Conservation (phyloP, 1,139 yeast genomes). For the Pneumocystis oryctolagi region DNA sequence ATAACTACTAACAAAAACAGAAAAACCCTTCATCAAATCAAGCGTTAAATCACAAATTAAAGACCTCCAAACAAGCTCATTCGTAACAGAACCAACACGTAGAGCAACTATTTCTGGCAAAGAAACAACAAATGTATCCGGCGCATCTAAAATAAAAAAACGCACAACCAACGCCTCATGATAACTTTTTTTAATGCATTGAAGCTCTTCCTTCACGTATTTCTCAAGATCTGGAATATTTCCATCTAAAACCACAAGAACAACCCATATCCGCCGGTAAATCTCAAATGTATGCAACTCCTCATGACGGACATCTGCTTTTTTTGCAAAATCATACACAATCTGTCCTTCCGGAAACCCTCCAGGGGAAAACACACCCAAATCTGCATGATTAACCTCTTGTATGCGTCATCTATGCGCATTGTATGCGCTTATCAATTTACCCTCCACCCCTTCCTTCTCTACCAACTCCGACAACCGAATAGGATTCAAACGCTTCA, state of each 20-base stretch:
- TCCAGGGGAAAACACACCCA: conserved; percentile 42
- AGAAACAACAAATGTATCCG: conserved; percentile 25
- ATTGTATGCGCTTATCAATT: not conserved
- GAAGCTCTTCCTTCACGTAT: conserved; percentile 23
- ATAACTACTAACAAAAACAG: not conserved
- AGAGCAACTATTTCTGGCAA: conserved; percentile 21
- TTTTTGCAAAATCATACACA: conserved; percentile 39
- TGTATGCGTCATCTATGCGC: not conserved
- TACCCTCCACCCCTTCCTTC: not conserved
- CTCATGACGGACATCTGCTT: conserved; percentile 42
- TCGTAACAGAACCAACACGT: conserved; percentile 10
- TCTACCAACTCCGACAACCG: not conserved
- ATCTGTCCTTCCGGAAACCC: conserved; percentile 67
- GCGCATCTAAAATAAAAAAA: conserved; percentile 44
- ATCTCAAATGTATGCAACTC: conserved; percentile 83
- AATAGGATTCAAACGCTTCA: not conserved
- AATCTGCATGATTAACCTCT: not conserved
- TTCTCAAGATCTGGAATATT: conserved; percentile 23
- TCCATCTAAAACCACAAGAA: conserved; percentile 48
- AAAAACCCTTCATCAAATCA: not conserved
- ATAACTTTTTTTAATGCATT: conserved; percentile 30
- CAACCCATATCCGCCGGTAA: conserved; percentile 54
- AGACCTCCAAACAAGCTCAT: conserved; percentile 43
- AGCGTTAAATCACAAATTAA: conserved; percentile 54
- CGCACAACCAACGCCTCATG: conserved; percentile 53